Percentiles rank a stretch among this genome's conserved stretches.
phyloP scores from a whole-genome alignment of 148 eudicot species.

The Dianthus caryophyllus region DNA sequence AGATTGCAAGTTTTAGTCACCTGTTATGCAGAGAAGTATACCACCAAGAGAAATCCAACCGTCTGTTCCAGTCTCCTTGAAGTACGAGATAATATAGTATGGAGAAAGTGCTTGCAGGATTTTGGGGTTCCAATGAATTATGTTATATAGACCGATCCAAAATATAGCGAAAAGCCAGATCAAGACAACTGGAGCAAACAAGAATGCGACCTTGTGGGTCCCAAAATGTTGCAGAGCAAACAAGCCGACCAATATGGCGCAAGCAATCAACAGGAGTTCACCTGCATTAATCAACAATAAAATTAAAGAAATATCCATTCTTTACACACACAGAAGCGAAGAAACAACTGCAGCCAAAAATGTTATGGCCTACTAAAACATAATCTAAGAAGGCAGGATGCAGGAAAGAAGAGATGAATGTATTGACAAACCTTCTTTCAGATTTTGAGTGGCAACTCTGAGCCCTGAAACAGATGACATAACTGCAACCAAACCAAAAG shows the following conservation, averaged over 20 bases:
- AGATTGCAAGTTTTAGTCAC: slow-evolving; percentile 31
- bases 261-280: slow-evolving; percentile 53
- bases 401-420: not conserved
- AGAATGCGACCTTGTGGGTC: slow-evolving; percentile 80
- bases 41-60: slow-evolving; percentile 98
- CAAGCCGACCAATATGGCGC: slow-evolving; percentile 76
- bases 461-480: slow-evolving; percentile 89
- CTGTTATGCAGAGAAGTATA: slow-evolving; percentile 83
- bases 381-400: not conserved
- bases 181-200: slow-evolving; percentile 87
- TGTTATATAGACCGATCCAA: slow-evolving; percentile 71
- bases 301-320: slow-evolving; percentile 5
- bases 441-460: slow-evolving; percentile 35
- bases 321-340: too few relatives aligned
- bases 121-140: slow-evolving; percentile 72
- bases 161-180: slow-evolving; percentile 80
- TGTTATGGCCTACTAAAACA: too few relatives aligned
- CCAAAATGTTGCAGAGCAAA: slow-evolving; percentile 93
- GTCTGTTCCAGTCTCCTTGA: slow-evolving; percentile 64
- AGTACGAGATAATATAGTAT: slow-evolving; percentile 63
- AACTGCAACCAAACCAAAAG: slow-evolving; percentile 46
- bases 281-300: slow-evolving; percentile 34
- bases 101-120: slow-evolving; percentile 81
- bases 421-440: slow-evolving; percentile 51
- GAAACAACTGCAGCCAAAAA: too few relatives aligned